A percentile compares a stretch with the other conserved stretches of the same genome.
Evolutionary conservation across 129 eudicot genomes (phyloP).

Genomic region (Chrysanthemum seticuspe): DNA sequence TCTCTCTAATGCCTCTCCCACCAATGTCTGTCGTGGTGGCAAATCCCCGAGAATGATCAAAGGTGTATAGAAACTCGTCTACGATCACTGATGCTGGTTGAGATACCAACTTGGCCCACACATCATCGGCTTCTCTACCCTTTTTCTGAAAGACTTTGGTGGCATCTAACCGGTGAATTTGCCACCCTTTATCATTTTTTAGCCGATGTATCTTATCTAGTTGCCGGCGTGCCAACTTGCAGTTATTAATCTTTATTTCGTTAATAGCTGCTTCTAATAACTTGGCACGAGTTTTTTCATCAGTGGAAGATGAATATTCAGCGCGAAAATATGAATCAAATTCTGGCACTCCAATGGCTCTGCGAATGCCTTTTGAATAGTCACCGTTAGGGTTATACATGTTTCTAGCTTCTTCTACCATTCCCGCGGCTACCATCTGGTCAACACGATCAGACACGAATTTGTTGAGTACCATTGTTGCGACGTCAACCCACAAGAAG

Average conservation of each 20-base stretch:
- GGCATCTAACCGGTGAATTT: slow-evolving; percentile 69
- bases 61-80: slow-evolving; percentile 36
- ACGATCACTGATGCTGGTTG: slow-evolving; percentile 45
- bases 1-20: slow-evolving; percentile 15
- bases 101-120: slow-evolving; percentile 54
- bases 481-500: slow-evolving; percentile 88
- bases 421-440: slow-evolving; percentile 68
- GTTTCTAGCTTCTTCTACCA: slow-evolving; percentile 60
- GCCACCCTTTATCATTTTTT: slow-evolving; percentile 54
- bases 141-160: slow-evolving; percentile 56
- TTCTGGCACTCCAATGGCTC: slow-evolving; percentile 83
- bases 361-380: slow-evolving; percentile 66
- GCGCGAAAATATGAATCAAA: slow-evolving; percentile 59
- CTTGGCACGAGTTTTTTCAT: slow-evolving; percentile 27
- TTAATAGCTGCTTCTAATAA: slow-evolving; percentile 52
- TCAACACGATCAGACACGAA: slow-evolving; percentile 73
- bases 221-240: slow-evolving; percentile 53
- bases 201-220: slow-evolving; percentile 64
- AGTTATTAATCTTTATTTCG: slow-evolving; percentile 57
- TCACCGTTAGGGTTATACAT: slow-evolving; percentile 53
- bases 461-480: slow-evolving; percentile 43
- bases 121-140: slow-evolving; percentile 47
- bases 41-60: slow-evolving; percentile 16
- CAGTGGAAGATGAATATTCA: slow-evolving; percentile 23
- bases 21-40: slow-evolving; percentile 2